Conservation (phyloP, 345 rosid genomes). For the Rhodamnia argentea region DNA sequence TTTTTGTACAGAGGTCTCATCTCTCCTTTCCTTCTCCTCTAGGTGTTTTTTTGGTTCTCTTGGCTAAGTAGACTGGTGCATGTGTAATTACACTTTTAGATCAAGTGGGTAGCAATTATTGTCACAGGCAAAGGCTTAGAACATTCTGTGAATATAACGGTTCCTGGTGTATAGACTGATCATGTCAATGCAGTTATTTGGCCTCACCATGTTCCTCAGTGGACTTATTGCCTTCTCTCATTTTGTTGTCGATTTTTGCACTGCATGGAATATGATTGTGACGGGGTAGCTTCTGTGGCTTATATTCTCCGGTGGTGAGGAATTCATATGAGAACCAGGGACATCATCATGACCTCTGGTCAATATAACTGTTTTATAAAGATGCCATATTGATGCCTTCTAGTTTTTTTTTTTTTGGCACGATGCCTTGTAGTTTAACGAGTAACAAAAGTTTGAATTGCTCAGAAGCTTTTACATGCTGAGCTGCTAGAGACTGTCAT, state of each 20-base stretch:
- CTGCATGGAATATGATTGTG: background rate
- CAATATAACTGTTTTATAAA: background rate
- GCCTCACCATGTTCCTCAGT: background rate
- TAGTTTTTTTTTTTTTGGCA: too few species aligned
- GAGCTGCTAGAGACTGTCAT: background rate
- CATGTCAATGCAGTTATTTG: background rate
- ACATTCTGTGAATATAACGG: background rate
- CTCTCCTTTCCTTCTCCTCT: background rate
- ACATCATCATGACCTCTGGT: background rate
- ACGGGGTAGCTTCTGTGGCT: background rate
- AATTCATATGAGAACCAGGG: background rate
- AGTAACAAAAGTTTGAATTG: background rate
- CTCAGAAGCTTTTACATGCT: background rate
- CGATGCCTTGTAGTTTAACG: background rate
- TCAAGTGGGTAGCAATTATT: background rate
- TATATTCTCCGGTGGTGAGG: background rate
- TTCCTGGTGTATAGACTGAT: background rate
- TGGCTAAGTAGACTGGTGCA: background rate
- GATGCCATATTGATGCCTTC: background rate
- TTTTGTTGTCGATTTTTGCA: background rate
- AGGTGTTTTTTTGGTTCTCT: background rate
- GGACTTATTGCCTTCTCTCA: background rate
- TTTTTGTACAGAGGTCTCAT: background rate
- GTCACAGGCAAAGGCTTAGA: background rate
- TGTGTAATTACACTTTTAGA: background rate